phyloP scores from a whole-genome alignment of 1,284 basidiomycete genomes.

The Rhizoctonia solani region DNA sequence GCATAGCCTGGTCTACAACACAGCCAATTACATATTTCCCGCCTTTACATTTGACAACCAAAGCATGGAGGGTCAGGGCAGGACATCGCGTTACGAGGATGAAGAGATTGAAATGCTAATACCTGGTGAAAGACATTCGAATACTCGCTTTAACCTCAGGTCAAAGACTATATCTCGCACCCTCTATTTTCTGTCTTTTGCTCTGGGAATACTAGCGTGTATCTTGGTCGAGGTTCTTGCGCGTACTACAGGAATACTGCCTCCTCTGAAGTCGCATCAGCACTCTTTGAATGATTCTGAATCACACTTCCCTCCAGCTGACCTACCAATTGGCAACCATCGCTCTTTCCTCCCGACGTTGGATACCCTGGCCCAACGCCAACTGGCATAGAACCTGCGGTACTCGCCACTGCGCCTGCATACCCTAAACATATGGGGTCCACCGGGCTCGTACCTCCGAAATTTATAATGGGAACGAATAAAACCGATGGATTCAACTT shows the following conservation, averaged over 20 bases:
- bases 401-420: conserved; percentile 75
- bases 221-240: neutral
- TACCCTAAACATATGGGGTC: conserved; percentile 75
- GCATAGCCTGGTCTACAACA: neutral
- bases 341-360: conserved; percentile 72
- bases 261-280: too few relatives aligned
- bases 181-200: conserved; percentile 27
- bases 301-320: conserved; percentile 64
- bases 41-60: neutral
- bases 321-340: conserved; percentile 68
- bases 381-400: conserved; percentile 78
- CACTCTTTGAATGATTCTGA: neutral
- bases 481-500: conserved; percentile 45
- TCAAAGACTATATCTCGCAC: conserved; percentile 15
- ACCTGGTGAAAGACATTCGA: neutral
- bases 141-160: neutral
- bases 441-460: conserved; percentile 59
- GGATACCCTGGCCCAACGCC: conserved; percentile 83
- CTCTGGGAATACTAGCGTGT: conserved; percentile 15
- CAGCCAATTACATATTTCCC: neutral
- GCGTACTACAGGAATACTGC: too few relatives aligned
- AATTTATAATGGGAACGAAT: conserved; percentile 40
- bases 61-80: conserved; percentile 14
- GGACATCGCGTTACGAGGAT: conserved; percentile 28
- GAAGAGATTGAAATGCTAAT: conserved; percentile 7